Percentiles rank a stretch among this genome's conserved stretches.
Evolutionary conservation across 805 yeast genomes (phyloP).

Genomic region (Sporopachydermia quercuum): DNA sequence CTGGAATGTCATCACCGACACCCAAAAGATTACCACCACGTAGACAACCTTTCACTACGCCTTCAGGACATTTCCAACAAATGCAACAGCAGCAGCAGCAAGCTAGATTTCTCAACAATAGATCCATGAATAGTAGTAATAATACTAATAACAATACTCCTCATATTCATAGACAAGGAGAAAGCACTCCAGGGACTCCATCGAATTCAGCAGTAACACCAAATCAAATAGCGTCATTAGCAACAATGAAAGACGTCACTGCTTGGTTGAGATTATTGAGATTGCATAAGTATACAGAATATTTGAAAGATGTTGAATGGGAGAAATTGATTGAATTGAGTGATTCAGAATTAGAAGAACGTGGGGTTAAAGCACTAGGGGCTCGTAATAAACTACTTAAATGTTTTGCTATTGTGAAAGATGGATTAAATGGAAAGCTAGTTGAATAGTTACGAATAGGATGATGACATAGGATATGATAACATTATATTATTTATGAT

Average conservation of each 20-base stretch:
- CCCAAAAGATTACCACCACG: background rate
- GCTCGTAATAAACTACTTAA: constrained; percentile 89
- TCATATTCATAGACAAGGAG: background rate
- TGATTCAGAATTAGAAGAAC: constrained; percentile 53
- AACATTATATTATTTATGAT: no score
- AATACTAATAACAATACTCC: background rate
- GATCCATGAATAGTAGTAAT: no score
- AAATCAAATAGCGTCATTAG: background rate
- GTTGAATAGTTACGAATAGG: no score
- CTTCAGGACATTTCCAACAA: background rate
- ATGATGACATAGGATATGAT: no score
- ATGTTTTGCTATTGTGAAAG: constrained; percentile 75
- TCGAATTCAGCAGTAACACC: background rate
- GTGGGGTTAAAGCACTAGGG: constrained; percentile 89
- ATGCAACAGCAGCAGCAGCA: no score
- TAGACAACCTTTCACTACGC: background rate
- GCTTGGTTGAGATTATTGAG: constrained; percentile 84
- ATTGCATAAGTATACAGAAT: constrained; percentile 86
- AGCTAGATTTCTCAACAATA: no score
- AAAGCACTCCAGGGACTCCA: background rate
- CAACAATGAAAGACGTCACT: constrained; percentile 57
- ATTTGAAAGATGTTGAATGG: constrained; percentile 67
- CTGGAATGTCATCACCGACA: background rate
- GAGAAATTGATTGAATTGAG: constrained; percentile 53
- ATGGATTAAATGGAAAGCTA: constrained; percentile 10